phyloP scores from a whole-genome alignment of 1,284 basidiomycete genomes.

The Flammula alnicola region DNA sequence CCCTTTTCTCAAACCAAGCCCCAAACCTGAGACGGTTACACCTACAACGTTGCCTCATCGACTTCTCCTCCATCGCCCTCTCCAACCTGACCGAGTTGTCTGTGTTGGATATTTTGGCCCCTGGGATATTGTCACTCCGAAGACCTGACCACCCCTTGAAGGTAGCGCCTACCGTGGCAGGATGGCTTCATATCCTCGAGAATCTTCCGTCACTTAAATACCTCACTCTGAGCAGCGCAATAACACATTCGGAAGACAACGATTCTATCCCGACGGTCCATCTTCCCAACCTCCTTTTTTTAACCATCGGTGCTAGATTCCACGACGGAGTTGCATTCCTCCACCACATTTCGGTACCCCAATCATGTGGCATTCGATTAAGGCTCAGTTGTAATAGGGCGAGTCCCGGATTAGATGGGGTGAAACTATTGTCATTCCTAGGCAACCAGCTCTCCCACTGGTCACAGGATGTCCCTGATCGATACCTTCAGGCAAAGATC shows the following conservation, averaged over 20 bases:
- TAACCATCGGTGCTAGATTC: slow-evolving; percentile 22
- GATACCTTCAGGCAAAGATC: slow-evolving; percentile 27
- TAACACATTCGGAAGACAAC: slow-evolving; percentile 13
- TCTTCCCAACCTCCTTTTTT: slow-evolving; percentile 23
- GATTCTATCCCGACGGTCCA: slow-evolving; percentile 5
- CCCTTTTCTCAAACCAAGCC: slow-evolving; percentile 24
- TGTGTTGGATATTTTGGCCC: slow-evolving; percentile 22
- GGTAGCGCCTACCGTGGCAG: slow-evolving; percentile 23
- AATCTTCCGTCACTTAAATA: slow-evolving; percentile 24
- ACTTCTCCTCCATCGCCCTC: slow-evolving; percentile 24
- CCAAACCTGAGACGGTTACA: slow-evolving; percentile 23
- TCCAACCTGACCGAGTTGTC: slow-evolving; percentile 26
- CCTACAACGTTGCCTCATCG: slow-evolving; percentile 26
- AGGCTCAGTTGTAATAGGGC: slow-evolving; percentile 14
- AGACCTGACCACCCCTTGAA: slow-evolving; percentile 19
- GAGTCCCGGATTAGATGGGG: slow-evolving; percentile 2
- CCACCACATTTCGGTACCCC: slow-evolving; percentile 19
- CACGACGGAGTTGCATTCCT: slow-evolving; percentile 21
- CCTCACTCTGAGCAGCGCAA: slow-evolving; percentile 25
- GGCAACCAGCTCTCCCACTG: slow-evolving; percentile 21
- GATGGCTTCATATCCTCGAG: slow-evolving; percentile 24
- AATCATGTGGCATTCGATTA: slow-evolving; percentile 24
- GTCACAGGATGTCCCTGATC: slow-evolving; percentile 13
- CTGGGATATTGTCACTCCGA: slow-evolving; percentile 12
- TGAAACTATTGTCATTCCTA: slow-evolving; percentile 21